A percentile compares a stretch with the other conserved stretches of the same genome.
These are phyloP conservation scores for Harrya chromipes DNA, from an alignment of 768 basidiomycete genomes.

Conservation along the genomic window DNA sequence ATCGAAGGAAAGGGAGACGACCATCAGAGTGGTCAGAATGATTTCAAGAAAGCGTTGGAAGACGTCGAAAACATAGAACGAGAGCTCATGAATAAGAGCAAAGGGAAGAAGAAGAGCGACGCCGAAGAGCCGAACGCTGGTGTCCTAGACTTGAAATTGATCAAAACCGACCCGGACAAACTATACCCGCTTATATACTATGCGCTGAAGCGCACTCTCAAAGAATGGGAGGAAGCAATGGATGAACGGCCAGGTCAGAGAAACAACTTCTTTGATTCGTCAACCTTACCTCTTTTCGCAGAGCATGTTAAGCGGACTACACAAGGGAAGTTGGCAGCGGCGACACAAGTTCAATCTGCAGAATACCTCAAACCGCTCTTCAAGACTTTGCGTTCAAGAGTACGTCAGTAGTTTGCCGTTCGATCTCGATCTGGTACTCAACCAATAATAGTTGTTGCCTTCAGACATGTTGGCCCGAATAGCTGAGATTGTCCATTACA, in stretches of 20 bases:
- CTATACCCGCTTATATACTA: constrained; percentile 97
- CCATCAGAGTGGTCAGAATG: constrained; percentile 84
- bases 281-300: constrained; percentile 26
- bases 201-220: constrained; percentile 85
- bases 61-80: constrained; percentile 81
- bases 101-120: constrained; percentile 60
- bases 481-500: constrained; percentile 92
- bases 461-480: constrained; percentile 81
- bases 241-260: constrained; percentile 82
- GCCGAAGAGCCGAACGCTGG: constrained; percentile 48
- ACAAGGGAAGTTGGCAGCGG: constrained; percentile 92
- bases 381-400: constrained; percentile 83
- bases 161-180: constrained; percentile 92
- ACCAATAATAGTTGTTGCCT: constrained; percentile 59
- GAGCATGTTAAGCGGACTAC: constrained; percentile 84
- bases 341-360: constrained; percentile 92
- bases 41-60: constrained; percentile 87
- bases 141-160: constrained; percentile 71
- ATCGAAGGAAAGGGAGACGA: constrained; percentile 89
- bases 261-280: background rate
- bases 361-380: constrained; percentile 97
- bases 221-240: constrained; percentile 97
- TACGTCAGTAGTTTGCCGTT: constrained; percentile 37
- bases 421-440: constrained; percentile 9
- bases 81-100: constrained; percentile 55